phyloP scores from a whole-genome alignment of 2,329 filamentous ascomycete species.

The Paecilomyces formosus region DNA sequence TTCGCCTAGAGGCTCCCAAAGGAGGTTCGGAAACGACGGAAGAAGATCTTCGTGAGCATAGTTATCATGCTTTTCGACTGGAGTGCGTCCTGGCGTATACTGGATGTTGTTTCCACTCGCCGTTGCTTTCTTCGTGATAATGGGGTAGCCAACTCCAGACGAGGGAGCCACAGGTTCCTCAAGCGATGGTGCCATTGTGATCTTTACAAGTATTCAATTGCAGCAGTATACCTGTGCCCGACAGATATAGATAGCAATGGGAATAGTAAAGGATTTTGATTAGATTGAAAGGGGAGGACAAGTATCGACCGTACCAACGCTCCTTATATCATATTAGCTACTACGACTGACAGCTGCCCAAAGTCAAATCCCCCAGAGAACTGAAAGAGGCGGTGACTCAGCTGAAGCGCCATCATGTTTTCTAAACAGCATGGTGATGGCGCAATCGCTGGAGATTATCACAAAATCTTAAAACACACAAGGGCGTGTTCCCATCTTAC shows the following conservation, averaged over 20 bases:
- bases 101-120: conserved; percentile 23
- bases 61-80: conserved; percentile 37
- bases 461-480: conserved; percentile 4
- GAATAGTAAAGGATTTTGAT: neutral
- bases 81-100: conserved; percentile 44
- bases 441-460: conserved; percentile 22
- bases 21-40: conserved; percentile 46
- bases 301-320: neutral
- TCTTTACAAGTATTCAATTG: neutral
- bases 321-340: neutral
- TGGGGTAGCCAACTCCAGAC: neutral
- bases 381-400: conserved; percentile 2
- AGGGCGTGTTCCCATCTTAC: neutral
- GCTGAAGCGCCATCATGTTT: conserved; percentile 7
- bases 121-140: conserved; percentile 13
- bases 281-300: neutral
- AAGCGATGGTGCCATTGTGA: conserved; percentile 25
- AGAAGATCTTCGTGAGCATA: conserved; percentile 48
- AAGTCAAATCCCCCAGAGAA: neutral
- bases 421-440: conserved; percentile 15
- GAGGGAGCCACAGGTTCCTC: conserved; percentile 15
- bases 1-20: conserved; percentile 44
- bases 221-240: neutral
- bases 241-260: neutral
- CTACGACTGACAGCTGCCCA: neutral